Evolutionary conservation across 306 rosid species (phyloP), one percentile per base, ranked within the genome.

Genomic region (Pyrus communis): DNA sequence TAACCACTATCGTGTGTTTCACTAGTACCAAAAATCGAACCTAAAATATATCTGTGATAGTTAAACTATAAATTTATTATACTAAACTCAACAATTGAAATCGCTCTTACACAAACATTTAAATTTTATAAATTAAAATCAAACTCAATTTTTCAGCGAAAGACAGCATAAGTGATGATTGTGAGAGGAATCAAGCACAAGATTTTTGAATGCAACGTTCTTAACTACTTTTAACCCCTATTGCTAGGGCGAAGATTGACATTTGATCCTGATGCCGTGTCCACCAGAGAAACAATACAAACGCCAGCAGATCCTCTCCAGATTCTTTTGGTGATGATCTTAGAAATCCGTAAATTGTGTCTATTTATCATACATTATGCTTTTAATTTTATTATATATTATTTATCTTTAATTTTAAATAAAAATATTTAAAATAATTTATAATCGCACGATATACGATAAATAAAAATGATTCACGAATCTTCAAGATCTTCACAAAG

Each of bases 241-340:
- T 0, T 49, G 55, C 8, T 15, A 4, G 54, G 54, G 54, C 0
- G 54, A 14, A 49, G 8, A 15, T 15, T 49, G 55, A 51, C 2
- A 4, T 15, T 51, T 51, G 21, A 51, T 51, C 21, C 55, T 51
- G 83, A 87, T 87, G 93, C 93, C 81, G 84, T 75, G 89, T 79
- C 93, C 88, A 88, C 88, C 4, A 6, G 4, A 42, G 6, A 64
- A 35, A 35, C 40, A 35, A 35, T 35, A 35, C 40, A 35, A 35
- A 35, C 6, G 40, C 40, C 40, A 35, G 2, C 40, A 35, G 40
- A 35, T 35, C 40, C 9, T 35, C 9, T 35, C 0, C 2, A 2
- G 9, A 35, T 6, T 7, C 38, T 6, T 35, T 35, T 6, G 40
- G 1, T 35, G 40, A 35, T 33, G 0, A 33, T 6, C 2, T 35